Evolutionary conservation across 1,284 basidiomycete species (phyloP).

Genomic region (Pyrrhoderma lamaoense): DNA sequence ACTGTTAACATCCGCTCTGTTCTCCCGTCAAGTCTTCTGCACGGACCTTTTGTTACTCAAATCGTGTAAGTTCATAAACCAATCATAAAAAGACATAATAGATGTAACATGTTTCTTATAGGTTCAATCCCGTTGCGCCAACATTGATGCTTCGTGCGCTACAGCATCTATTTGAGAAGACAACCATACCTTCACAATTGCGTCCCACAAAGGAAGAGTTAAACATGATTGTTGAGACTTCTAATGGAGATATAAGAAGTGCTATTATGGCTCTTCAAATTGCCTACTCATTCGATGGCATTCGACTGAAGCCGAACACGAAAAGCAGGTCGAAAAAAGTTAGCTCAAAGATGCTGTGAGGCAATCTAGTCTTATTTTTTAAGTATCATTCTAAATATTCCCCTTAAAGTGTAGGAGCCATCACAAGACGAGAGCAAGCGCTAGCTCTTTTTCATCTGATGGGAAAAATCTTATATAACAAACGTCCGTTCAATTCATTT

Average conservation of each 20-base stretch:
- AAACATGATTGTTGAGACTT: conserved; percentile 68
- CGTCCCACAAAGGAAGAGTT: conserved; percentile 49
- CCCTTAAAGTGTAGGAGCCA: conserved; percentile 45
- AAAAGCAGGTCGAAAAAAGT: conserved; percentile 23
- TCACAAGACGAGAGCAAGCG: conserved; percentile 79
- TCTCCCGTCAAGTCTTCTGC: conserved; percentile 51
- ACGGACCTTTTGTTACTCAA: conserved; percentile 61
- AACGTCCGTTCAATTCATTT: conserved; percentile 49
- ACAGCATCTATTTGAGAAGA: conserved; percentile 47
- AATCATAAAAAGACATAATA: not conserved
- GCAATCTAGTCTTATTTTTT: not conserved
- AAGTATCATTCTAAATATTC: not conserved
- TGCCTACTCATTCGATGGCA: conserved; percentile 39
- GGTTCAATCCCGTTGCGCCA: conserved; percentile 87
- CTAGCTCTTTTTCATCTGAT: conserved; percentile 88
- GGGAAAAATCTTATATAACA: conserved; percentile 93
- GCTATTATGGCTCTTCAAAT: conserved; percentile 93
- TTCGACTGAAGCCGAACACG: not conserved
- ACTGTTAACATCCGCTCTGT: conserved; percentile 65
- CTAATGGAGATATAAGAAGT: conserved; percentile 87
- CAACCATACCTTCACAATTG: not conserved
- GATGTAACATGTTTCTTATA: conserved; percentile 26
- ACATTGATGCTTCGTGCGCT: conserved; percentile 82
- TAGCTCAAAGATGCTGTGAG: conserved; percentile 4
- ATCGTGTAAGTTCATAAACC: conserved; percentile 48